Conservation (phyloP, 2,329 filamentous ascomycete genomes). For the Huntiella omanensis region DNA sequence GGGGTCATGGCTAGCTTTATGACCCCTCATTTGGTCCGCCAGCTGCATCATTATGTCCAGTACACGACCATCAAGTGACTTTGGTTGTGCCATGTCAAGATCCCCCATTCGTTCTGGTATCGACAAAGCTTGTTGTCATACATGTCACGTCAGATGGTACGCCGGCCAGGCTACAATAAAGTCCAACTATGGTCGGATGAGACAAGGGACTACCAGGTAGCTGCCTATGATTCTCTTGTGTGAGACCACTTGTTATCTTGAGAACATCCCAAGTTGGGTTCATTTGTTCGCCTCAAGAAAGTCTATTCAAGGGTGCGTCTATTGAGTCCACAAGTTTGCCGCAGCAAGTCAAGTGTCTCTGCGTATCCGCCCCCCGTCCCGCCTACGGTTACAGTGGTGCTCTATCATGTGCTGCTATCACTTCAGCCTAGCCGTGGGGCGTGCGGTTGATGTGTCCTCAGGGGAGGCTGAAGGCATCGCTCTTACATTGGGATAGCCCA, state of each 20-base stretch:
- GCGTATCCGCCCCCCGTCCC: conserved; percentile 1
- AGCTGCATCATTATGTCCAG: too few species aligned
- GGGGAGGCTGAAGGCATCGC: conserved; percentile 10
- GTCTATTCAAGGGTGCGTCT: too few species aligned
- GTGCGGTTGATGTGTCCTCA: conserved; percentile 12
- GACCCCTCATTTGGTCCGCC: too few species aligned
- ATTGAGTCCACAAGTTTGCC: too few species aligned
- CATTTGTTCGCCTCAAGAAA: not conserved
- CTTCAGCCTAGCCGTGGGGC: conserved; percentile 9
- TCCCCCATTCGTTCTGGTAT: not conserved
- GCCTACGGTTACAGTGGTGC: not conserved
- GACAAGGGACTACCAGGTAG: not conserved
- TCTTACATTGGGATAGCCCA: conserved; percentile 8
- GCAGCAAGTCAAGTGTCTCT: not conserved
- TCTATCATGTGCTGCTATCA: conserved; percentile 3
- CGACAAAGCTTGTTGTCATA: too few species aligned
- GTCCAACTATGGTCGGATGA: too few species aligned
- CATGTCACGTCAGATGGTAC: too few species aligned
- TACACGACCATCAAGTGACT: too few species aligned
- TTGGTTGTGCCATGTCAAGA: too few species aligned
- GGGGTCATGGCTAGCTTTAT: too few species aligned
- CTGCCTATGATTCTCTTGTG: not conserved
- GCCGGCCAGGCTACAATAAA: too few species aligned
- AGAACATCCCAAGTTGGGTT: not conserved
- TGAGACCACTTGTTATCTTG: conserved; percentile 8